Evolutionary conservation across 73 alveolate genomes (phyloP).

Genomic region (Loxodes magnus): DNA sequence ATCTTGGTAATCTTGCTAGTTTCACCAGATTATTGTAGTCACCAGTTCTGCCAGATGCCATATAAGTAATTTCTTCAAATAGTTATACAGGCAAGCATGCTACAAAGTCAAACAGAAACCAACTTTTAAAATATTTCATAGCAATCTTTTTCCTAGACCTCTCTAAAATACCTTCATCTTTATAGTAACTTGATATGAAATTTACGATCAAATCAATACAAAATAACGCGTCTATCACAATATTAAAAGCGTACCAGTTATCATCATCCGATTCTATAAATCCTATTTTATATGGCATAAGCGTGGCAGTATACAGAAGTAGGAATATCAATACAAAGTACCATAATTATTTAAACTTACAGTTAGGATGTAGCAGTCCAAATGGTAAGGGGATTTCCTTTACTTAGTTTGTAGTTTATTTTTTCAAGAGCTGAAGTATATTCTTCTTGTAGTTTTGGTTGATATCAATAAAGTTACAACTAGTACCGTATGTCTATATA

Average conservation of each 20-base stretch:
- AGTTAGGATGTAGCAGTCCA: too few species aligned
- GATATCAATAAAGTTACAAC: too few species aligned
- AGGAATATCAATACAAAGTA: too few species aligned
- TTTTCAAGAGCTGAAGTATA: too few species aligned
- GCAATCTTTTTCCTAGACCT: conserved; percentile 15
- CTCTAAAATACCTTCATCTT: conserved; percentile 22
- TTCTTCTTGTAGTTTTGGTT: too few species aligned
- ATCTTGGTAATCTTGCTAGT: conserved; percentile 26
- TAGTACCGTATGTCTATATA: too few species aligned
- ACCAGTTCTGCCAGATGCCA: conserved; percentile 11
- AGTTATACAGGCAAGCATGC: conserved; percentile 16
- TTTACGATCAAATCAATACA: conserved; percentile 4
- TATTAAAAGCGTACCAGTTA: background rate
- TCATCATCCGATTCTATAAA: background rate
- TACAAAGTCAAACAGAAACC: conserved; percentile 39
- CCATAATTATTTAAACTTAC: too few species aligned
- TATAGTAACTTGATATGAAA: conserved; percentile 27
- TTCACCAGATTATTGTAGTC: conserved; percentile 16
- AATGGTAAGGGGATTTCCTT: too few species aligned
- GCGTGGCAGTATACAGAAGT: too few species aligned
- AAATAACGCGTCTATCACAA: background rate
- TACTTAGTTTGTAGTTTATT: too few species aligned
- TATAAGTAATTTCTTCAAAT: conserved; percentile 25
- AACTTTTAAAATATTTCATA: conserved; percentile 11
- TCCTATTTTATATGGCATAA: too few species aligned